Base-by-base conservation (phyloP, 192 early-diverging fungal genomes). In the Rhizoclosmatium sp. region DNA sequence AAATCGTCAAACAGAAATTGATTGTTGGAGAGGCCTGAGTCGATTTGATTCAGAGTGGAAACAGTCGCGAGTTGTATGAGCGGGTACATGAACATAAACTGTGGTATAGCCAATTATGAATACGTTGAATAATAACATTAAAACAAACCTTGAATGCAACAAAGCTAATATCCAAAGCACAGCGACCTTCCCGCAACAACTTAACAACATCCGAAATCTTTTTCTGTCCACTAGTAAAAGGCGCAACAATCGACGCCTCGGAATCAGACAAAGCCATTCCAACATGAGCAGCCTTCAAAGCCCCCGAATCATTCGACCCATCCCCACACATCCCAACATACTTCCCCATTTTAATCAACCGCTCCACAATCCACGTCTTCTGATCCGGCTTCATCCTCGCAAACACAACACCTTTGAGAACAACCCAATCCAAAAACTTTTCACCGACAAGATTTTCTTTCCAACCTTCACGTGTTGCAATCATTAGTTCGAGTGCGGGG, bases 271-370 rank as follows among this genome's bases (percentile, higher is more conserved):
- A 84, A 41, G 95, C 95, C 1, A 96, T 44, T 23, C 95, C 95
- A 7, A 94, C 95, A 80, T 96, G 94, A 3, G 94, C 93, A 2
- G 94, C 93, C 42, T 94, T 91, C 76, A 96, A 77, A 16, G 95
- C 95, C 46, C 93, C 95, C 75, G 92, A 91, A 83, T 96, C 95
- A 82, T 96, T 96, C 68, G 90, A 87, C 76, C 93, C 95, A 72
- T 96, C 94, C 69, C 95, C 95, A 80, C 94, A 95, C 95, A 96
- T 96, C 47, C 88, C 94, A 5, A 92, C 92, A 71, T 92, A 90
- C n/a, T 62, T 69, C 2, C 87, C 91, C 3, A 90, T 87, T 81
- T 92, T 89, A 87, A 94, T 94, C 67, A 93, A 89, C 31, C 88
- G 75, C 75, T 91, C 86, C 45, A 95, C 87, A 56, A 91, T 90